phyloP scores from a whole-genome alignment of 2,329 filamentous ascomycete genomes.

The Neurospora sp. region DNA sequence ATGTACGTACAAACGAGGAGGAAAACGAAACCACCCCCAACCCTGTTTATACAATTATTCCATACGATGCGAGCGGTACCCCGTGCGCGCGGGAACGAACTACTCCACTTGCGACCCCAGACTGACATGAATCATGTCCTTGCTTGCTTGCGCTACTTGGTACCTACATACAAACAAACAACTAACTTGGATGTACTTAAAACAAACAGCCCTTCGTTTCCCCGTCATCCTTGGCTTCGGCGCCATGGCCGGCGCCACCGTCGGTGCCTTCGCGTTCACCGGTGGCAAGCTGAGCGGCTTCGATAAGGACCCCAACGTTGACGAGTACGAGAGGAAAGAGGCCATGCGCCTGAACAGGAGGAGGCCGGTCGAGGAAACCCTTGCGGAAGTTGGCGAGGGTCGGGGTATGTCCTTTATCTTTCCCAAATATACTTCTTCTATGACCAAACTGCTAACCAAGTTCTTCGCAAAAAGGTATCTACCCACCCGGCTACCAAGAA shows the following conservation, averaged over 20 bases:
- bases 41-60: background rate
- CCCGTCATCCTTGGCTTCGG: conserved; percentile 63
- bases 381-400: conserved; percentile 76
- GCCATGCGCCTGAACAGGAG: conserved; percentile 63
- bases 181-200: conserved; percentile 5
- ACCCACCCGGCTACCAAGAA: conserved; percentile 74
- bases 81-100: background rate
- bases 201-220: conserved; percentile 48
- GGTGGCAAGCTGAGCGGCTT: conserved; percentile 47
- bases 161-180: conserved; percentile 7
- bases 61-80: background rate
- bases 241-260: conserved; percentile 40
- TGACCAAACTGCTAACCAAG: background rate
- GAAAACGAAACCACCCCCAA: background rate
- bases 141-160: background rate
- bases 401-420: conserved; percentile 40
- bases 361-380: conserved; percentile 66
- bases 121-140: background rate
- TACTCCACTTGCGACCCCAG: conserved; percentile 4
- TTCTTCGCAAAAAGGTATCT: conserved; percentile 50
- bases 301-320: conserved; percentile 42
- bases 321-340: conserved; percentile 70
- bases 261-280: conserved; percentile 60
- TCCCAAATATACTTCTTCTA: background rate
- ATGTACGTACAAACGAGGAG: conserved; percentile 41